Conservation (phyloP, 257 asterid species). For the Prunella vulgaris region DNA sequence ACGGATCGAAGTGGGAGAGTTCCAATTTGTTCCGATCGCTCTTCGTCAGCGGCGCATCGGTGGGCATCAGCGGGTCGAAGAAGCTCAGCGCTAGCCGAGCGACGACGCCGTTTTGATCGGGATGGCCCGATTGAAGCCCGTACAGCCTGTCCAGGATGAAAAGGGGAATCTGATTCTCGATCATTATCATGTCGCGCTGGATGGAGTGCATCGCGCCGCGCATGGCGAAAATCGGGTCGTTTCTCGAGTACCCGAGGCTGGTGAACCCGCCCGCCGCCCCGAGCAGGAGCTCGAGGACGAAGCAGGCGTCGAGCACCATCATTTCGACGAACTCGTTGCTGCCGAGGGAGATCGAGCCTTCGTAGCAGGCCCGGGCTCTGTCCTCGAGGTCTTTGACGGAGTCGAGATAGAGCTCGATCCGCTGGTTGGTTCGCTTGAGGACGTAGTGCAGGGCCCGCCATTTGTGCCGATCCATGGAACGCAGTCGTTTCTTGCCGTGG, state of each 20-base stretch:
- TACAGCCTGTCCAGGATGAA: constrained; percentile 51
- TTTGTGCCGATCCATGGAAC: constrained; percentile 75
- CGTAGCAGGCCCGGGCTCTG: constrained; percentile 57
- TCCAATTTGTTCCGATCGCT: constrained; percentile 45
- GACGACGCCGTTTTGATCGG: constrained; percentile 45
- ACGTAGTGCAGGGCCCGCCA: constrained; percentile 66
- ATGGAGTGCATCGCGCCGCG: constrained; percentile 80
- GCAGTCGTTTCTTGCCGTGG: constrained; percentile 52
- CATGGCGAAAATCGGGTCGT: constrained; percentile 77
- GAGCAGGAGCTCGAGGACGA: constrained; percentile 65
- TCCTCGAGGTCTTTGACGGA: constrained; percentile 59
- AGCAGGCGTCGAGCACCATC: constrained; percentile 77
- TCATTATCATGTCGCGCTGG: constrained; percentile 90
- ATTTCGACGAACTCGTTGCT: constrained; percentile 73
- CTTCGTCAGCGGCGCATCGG: constrained; percentile 62
- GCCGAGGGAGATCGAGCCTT: constrained; percentile 48
- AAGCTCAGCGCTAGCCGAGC: constrained; percentile 62
- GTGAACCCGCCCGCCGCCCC: constrained; percentile 70
- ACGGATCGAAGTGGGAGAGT: constrained; percentile 51
- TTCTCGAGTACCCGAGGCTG: constrained; percentile 60
- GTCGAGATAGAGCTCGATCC: constrained; percentile 39
- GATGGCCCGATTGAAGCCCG: constrained; percentile 46
- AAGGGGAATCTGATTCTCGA: constrained; percentile 83
- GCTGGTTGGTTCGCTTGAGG: constrained; percentile 57
- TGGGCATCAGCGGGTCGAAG: constrained; percentile 76